phyloP scores from a whole-genome alignment of 2,329 filamentous ascomycete genomes.

The Fusarium clavum region DNA sequence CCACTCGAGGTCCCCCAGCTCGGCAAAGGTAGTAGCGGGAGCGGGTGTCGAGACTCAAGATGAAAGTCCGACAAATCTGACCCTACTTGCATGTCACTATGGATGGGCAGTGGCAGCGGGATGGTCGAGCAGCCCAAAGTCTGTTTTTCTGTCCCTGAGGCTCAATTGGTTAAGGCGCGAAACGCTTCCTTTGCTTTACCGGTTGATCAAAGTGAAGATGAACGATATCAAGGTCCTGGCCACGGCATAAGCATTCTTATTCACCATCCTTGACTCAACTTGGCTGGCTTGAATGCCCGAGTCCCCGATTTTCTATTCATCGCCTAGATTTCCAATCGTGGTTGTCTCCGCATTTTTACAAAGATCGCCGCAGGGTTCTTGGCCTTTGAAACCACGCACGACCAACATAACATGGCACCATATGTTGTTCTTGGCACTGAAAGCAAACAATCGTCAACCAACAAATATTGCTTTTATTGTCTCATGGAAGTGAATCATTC shows the following conservation, averaged over 20 bases:
- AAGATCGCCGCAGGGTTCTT: constrained; percentile 17
- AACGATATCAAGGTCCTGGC: neutral
- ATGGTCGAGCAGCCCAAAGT: constrained; percentile 7
- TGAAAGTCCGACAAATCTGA: constrained; percentile 14
- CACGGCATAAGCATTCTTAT: neutral
- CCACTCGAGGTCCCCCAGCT: constrained; percentile 5
- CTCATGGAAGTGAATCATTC: neutral
- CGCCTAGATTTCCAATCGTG: neutral
- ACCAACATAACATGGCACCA: neutral
- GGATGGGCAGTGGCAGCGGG: constrained; percentile 16
- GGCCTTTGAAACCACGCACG: neutral
- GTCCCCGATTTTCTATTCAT: neutral
- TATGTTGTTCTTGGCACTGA: neutral
- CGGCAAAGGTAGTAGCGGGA: constrained; percentile 5
- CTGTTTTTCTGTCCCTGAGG: neutral
- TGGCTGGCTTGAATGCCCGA: neutral
- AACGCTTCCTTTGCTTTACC: too few relatives aligned
- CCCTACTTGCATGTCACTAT: constrained; percentile 20
- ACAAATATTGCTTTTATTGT: neutral
- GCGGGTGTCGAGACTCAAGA: constrained; percentile 7
- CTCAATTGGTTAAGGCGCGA: neutral
- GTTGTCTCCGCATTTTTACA: constrained; percentile 9
- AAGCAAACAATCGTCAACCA: neutral
- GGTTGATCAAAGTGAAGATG: neutral
- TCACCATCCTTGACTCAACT: constrained; percentile 3